Percentiles rank a stretch among this genome's conserved stretches.
Conservation (phyloP, 768 basidiomycete genomes). For the Termitomyces sp. region DNA sequence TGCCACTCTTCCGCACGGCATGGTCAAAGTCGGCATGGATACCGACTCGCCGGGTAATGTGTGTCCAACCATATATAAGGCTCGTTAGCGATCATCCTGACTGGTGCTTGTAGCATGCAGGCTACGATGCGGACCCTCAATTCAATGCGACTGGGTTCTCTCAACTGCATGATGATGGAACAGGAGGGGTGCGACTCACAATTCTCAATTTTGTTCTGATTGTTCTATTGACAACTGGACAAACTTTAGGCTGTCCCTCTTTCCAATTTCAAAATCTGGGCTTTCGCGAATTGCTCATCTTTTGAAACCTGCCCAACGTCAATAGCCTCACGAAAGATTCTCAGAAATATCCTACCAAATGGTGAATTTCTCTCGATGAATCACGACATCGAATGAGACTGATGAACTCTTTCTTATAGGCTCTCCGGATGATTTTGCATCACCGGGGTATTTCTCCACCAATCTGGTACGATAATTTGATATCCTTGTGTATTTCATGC, state of each 20-base stretch:
- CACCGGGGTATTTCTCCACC: slow-evolving; percentile 65
- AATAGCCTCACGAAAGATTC: slow-evolving; percentile 40
- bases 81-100: background rate
- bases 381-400: background rate
- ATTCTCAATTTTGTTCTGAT: background rate
- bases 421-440: slow-evolving; percentile 56
- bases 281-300: slow-evolving; percentile 45
- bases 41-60: slow-evolving; percentile 64
- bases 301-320: slow-evolving; percentile 54
- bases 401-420: slow-evolving; percentile 27
- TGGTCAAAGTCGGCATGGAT: slow-evolving; percentile 67
- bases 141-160: slow-evolving; percentile 57
- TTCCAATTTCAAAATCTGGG: slow-evolving; percentile 62
- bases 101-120: slow-evolving; percentile 35
- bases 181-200: slow-evolving; percentile 46
- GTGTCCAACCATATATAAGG: slow-evolving; percentile 13
- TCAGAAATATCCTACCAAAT: slow-evolving; percentile 44
- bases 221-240: background rate
- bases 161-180: slow-evolving; percentile 61
- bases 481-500: background rate
- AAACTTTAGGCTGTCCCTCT: slow-evolving; percentile 42
- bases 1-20: slow-evolving; percentile 65
- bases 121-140: slow-evolving; percentile 41
- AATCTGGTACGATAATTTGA: slow-evolving; percentile 41
- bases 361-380: slow-evolving; percentile 29